A percentile compares a stretch with the other conserved stretches of the same genome.
Conservation (phyloP, 2,329 filamentous ascomycete species). For the Nemania sp. region DNA sequence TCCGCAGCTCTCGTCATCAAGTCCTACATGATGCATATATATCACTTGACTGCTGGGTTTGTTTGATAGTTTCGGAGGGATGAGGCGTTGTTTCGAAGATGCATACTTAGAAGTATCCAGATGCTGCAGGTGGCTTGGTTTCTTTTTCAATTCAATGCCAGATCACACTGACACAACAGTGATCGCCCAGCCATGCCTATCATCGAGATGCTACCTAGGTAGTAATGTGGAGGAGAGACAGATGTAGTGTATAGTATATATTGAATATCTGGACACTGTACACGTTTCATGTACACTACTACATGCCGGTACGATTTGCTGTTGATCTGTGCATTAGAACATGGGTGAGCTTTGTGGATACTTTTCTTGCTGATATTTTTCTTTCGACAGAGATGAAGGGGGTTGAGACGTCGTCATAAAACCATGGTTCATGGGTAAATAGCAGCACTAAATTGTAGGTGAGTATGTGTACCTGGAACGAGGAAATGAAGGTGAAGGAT, state of each 20-base stretch:
- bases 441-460: background rate
- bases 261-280: background rate
- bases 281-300: constrained; percentile 4
- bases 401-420: background rate
- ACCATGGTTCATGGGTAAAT: background rate
- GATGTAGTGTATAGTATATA: background rate
- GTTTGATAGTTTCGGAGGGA: background rate
- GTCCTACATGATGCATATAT: constrained; percentile 2
- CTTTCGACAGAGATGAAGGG: constrained; percentile 13
- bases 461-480: background rate
- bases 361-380: background rate
- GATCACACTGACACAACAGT: constrained; percentile 32
- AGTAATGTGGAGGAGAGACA: constrained; percentile 9
- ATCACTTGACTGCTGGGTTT: background rate
- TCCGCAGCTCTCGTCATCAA: background rate
- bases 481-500: constrained; percentile 7
- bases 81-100: constrained; percentile 8
- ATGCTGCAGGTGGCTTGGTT: constrained; percentile 10
- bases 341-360: constrained; percentile 21
- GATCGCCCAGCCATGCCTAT: constrained; percentile 32
- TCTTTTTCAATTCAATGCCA: constrained; percentile 25
- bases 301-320: constrained; percentile 5
- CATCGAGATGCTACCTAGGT: constrained; percentile 15
- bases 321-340: constrained; percentile 22
- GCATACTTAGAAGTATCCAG: background rate